Evolutionary conservation across 352 stramenopile species (phyloP).

Genomic region (Pythium coloratum): DNA sequence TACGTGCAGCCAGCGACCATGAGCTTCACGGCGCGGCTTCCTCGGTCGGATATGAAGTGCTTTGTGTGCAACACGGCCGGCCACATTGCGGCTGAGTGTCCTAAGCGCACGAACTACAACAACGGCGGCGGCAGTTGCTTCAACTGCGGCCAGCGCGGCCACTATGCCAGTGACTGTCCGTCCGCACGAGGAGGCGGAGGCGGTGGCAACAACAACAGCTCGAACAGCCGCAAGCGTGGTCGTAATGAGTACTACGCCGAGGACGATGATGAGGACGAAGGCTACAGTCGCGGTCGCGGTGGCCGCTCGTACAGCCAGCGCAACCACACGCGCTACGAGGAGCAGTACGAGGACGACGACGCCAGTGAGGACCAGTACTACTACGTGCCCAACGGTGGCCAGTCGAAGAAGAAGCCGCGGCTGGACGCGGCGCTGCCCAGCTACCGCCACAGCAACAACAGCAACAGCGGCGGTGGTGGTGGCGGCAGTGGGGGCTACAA

Average conservation of each 20-base stretch:
- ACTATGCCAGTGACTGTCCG: constrained; percentile 31
- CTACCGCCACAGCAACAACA: constrained; percentile 15
- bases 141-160: constrained; percentile 29
- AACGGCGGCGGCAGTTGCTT: constrained; percentile 35
- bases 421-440: constrained; percentile 20
- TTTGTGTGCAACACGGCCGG: constrained; percentile 69
- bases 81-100: constrained; percentile 75
- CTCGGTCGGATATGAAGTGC: constrained; percentile 59
- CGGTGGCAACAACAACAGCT: constrained; percentile 3
- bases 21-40: constrained; percentile 42
- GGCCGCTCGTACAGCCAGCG: background rate
- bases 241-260: constrained; percentile 36
- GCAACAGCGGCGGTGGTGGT: background rate
- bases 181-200: constrained; percentile 2
- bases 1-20: constrained; percentile 48
- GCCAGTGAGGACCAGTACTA: constrained; percentile 32
- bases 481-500: background rate
- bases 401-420: constrained; percentile 5
- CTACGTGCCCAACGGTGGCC: constrained; percentile 24
- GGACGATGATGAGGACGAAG: constrained; percentile 36
- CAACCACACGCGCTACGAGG: constrained; percentile 15
- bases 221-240: constrained; percentile 44
- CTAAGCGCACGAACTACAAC: constrained; percentile 46
- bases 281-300: background rate
- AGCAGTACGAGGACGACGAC: constrained; percentile 28